Base-by-base conservation (phyloP, 192 early-diverging fungal species). In the Lobosporangium transversale region DNA sequence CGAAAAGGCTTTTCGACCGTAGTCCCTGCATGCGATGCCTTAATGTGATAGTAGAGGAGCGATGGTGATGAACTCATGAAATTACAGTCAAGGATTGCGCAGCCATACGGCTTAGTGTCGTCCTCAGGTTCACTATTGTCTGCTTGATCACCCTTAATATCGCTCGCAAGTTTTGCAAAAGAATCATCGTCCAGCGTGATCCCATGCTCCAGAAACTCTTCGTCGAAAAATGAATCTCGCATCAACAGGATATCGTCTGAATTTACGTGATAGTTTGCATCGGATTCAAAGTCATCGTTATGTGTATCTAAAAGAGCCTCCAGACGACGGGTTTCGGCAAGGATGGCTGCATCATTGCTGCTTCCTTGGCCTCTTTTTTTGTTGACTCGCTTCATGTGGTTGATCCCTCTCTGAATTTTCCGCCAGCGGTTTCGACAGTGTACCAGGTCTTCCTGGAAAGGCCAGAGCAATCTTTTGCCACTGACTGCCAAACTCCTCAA, bases 371-470 rank as follows among this genome's bases (percentile, higher is more conserved):
- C 56, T 50, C 68, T 51, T 50, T 65, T 58, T 40, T 76, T 76
- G 53, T 37, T 61, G 11, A 43, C 62, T 32, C 60, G 53, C 63
- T 73, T 80, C 65, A 59, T 56, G 36, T 75, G 68, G 24, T 84
- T 83, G 3, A 79, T 30, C 21, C 85, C 85, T 42, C 91, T 81
- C 66, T 90, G 85, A 7, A 92, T 79, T 68, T 92, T 91, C 30
- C 90, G 84, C 92, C 92, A 93, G 8, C 92, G 81, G 79, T 93
- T 93, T 18, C 91, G 84, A 65, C 92, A 94, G 58, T 94, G 91
- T 36, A 92, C 91, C 92, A 0, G 92, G 91, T 29, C 92, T 83
- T 3, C 90, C 91, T 33, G 88, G 87, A 60, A 94, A 92, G n/a
- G 83, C 90, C 1, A 84, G 68, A 2, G 92, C 91, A 43, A 94